A percentile compares a stretch with the other conserved stretches of the same genome.
Conservation (phyloP, 2,329 filamentous ascomycete genomes). For the Aureobasidium sp. region DNA sequence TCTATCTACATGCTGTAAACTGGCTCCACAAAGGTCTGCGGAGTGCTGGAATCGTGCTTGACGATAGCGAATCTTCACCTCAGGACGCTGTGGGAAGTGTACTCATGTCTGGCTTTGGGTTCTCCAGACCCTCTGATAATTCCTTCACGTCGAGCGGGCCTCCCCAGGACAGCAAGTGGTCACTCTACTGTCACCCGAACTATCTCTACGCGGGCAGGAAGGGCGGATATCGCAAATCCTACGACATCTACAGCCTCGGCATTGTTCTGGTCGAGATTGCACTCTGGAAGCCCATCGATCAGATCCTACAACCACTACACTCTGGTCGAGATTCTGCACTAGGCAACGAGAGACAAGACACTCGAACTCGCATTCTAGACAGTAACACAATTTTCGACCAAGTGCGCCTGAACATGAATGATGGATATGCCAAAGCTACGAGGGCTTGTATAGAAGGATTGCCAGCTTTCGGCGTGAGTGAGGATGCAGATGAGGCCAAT, state of each 20-base stretch:
- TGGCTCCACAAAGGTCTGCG: not conserved
- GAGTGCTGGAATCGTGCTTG: not conserved
- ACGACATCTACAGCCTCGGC: not conserved
- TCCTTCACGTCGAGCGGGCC: not conserved
- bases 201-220: not conserved
- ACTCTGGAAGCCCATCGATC: not conserved
- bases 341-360: not conserved
- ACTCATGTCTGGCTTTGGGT: not conserved
- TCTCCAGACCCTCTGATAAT: not conserved
- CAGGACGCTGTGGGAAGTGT: not conserved
- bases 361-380: not conserved
- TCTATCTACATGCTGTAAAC: not conserved
- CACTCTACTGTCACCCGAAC: not conserved
- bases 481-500: not conserved
- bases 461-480: not conserved
- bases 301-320: not conserved
- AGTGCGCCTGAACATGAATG: not conserved
- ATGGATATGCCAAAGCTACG: not conserved
- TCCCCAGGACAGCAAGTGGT: not conserved
- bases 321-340: not conserved
- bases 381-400: not conserved
- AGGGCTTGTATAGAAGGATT: not conserved
- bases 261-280: not conserved
- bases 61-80: not conserved
- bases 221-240: not conserved